Evolutionary conservation across 441 rosid species (phyloP).

Genomic region (Daphne laureola): DNA sequence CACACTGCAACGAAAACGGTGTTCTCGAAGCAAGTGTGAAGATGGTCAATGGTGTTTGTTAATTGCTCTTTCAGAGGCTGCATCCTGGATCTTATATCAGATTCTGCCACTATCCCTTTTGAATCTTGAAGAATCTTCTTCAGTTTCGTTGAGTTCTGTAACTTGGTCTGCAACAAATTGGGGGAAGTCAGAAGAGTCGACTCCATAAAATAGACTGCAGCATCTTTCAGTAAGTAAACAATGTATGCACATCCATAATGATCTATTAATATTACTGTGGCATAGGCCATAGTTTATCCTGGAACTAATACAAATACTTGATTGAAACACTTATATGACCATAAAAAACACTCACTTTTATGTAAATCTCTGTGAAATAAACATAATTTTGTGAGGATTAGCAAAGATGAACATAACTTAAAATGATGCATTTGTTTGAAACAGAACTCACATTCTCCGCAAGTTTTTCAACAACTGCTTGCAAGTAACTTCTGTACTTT

Average conservation of each 20-base stretch:
- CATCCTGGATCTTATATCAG: slow-evolving; percentile 73
- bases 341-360: too few species aligned
- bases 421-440: neutral
- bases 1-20: slow-evolving; percentile 80
- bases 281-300: too few species aligned
- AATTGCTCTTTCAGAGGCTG: slow-evolving; percentile 84
- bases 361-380: too few species aligned
- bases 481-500: slow-evolving; percentile 80
- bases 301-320: too few species aligned
- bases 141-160: slow-evolving; percentile 70
- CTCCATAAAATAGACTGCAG: too few species aligned
- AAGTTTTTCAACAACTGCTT: slow-evolving; percentile 88
- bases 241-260: too few species aligned
- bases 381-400: too few species aligned
- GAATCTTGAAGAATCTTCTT: slow-evolving; percentile 93
- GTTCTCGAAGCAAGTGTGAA: slow-evolving; percentile 65
- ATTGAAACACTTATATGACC: too few species aligned
- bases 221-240: too few species aligned
- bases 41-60: slow-evolving; percentile 61
- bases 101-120: slow-evolving; percentile 74
- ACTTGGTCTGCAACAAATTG: slow-evolving; percentile 46
- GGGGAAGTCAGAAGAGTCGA: neutral
- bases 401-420: neutral
- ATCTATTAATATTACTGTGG: too few species aligned
- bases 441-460: slow-evolving; percentile 78